Evolutionary conservation across 169 alveolate genomes (phyloP).

Genomic region (Plasmodium malariae): DNA sequence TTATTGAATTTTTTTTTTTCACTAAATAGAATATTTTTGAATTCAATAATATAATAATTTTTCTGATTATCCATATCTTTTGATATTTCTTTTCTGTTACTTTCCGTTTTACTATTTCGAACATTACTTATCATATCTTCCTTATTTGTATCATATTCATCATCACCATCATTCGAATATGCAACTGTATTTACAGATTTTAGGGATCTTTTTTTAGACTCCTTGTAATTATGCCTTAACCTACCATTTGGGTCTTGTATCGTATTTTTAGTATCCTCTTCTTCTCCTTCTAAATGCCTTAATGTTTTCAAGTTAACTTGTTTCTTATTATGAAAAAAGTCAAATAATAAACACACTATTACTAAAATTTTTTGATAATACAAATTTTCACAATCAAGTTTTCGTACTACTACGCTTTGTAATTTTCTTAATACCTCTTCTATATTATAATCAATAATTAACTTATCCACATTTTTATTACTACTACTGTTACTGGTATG

Average conservation of each 20-base stretch:
- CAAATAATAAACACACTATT: conserved; percentile 35
- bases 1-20: conserved; percentile 73
- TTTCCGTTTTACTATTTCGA: not conserved
- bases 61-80: conserved; percentile 35
- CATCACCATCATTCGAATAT: conserved; percentile 16
- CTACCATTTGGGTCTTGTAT: not conserved
- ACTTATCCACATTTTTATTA: conserved; percentile 34
- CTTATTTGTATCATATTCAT: conserved; percentile 6
- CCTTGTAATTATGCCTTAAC: not conserved
- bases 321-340: conserved; percentile 61
- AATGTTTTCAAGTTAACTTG: conserved; percentile 31
- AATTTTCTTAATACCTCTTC: conserved; percentile 36
- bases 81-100: not conserved
- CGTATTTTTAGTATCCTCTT: conserved; percentile 23
- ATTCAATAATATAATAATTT: conserved; percentile 71
- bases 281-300: conserved; percentile 50
- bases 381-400: conserved; percentile 68
- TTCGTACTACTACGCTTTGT: conserved; percentile 24
- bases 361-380: conserved; percentile 70
- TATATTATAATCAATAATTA: conserved; percentile 46
- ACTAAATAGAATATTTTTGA: conserved; percentile 48
- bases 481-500: not conserved
- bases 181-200: not conserved
- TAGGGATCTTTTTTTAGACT: conserved; percentile 32
- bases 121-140: not conserved